phyloP scores from a whole-genome alignment of 2,329 filamentous ascomycete genomes.

The Plenodomus lindquistii region DNA sequence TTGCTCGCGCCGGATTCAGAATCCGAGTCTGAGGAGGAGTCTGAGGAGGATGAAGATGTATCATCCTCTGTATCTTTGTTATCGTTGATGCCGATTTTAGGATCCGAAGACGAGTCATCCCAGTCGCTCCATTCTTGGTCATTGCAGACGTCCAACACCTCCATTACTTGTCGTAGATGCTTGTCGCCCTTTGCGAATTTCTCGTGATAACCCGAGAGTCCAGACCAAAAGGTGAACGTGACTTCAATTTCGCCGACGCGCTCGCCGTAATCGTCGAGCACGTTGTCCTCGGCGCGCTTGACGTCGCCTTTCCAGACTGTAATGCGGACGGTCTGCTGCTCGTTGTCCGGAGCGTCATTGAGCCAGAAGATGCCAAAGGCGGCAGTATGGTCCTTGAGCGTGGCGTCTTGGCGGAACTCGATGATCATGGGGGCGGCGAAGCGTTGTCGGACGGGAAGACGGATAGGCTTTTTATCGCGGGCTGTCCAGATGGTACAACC shows the following conservation, averaged over 20 bases:
- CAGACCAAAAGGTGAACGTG: constrained; percentile 63
- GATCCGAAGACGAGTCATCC: constrained; percentile 32
- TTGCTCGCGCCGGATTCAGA: constrained; percentile 20
- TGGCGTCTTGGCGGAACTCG: constrained; percentile 62
- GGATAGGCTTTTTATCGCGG: constrained; percentile 51
- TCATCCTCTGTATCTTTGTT: constrained; percentile 42
- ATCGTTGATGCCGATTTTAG: constrained; percentile 12
- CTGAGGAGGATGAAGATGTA: constrained; percentile 19
- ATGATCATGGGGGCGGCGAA: constrained; percentile 62
- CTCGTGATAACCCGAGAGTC: constrained; percentile 63
- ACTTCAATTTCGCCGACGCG: constrained; percentile 63
- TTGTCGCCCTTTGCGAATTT: constrained; percentile 58
- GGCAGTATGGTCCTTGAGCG: constrained; percentile 58
- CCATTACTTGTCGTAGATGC: constrained; percentile 63
- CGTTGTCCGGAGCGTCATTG: constrained; percentile 69
- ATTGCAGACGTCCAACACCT: constrained; percentile 64
- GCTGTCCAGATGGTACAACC: constrained; percentile 57
- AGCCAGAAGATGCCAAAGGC: constrained; percentile 71
- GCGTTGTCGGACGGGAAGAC: constrained; percentile 63
- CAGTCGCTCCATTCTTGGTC: constrained; percentile 56
- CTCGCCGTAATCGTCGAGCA: constrained; percentile 57
- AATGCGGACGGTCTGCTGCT: constrained; percentile 62
- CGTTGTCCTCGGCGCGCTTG: constrained; percentile 55
- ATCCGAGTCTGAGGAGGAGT: constrained; percentile 22
- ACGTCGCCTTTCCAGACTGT: constrained; percentile 70